Base-by-base conservation (phyloP, 2,329 filamentous ascomycete genomes). In the Alternaria tenuissima region DNA sequence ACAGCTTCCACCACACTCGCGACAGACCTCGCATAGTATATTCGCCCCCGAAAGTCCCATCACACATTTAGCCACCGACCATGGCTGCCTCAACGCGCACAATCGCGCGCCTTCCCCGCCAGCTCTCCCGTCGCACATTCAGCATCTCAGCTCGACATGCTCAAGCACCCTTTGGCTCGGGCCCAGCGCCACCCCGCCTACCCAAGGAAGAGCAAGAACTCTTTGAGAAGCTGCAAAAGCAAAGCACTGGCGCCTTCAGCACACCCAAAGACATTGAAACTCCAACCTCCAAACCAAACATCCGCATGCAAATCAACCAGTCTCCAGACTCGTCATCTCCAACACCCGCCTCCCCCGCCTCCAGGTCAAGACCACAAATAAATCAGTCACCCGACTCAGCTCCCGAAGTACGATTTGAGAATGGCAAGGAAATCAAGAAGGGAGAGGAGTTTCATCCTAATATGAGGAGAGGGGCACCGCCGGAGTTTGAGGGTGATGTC, bases 401-500 rank as follows among this genome's bases (percentile, higher is more conserved):
- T 5, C 39, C 32, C 12, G 32, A 69, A 16, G 57, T 60, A 64
- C 65, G 68, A 58, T 46, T 63, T 8, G 62, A 67, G 43, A 66
- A 57, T 32, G 61, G 61, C 32, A 60, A 81, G 30, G 77, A 80
- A 68, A 80, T 87, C 24, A 81, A 84, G 53, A 82, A 87, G 51
- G 88, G 88, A 61, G 87, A 89, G 58, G 86, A 89, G 62, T 77
- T 91, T 20, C 89, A 92, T 75, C 89, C 89, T 0, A 88, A 93
- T 76, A 81, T 94, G 58, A 84, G 90, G 65, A 83, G 88, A 65
- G 94, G 94, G 36, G 90, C 93, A 43, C 87, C 89, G 72, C 94
- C 95, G 2, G 94, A 98, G 81, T 99, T 99, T 72, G 89, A 94
- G 68, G 95, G 95, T 59, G 94, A 98, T 55, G 85, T 84, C 56